Evolutionary conservation across 129 eudicot genomes (phyloP).

Genomic region (Pulicaria dysenterica): DNA sequence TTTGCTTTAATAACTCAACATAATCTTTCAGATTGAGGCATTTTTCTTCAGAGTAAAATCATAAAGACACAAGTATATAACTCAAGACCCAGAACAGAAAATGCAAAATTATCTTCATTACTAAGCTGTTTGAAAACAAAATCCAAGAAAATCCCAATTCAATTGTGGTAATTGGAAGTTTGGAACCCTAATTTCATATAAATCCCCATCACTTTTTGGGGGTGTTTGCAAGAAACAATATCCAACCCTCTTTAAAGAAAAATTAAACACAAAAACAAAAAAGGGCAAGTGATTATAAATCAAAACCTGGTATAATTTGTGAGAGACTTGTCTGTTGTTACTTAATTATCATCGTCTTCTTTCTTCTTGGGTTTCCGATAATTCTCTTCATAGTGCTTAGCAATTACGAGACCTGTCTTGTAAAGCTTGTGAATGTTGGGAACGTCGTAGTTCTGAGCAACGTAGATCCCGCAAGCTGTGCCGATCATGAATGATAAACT

Average conservation of each 20-base stretch:
- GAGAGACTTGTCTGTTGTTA: background rate
- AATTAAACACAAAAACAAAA: background rate
- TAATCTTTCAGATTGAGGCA: background rate
- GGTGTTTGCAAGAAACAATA: background rate
- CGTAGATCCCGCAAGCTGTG: conserved; percentile 52
- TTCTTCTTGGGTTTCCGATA: conserved; percentile 17
- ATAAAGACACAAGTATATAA: background rate
- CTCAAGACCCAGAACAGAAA: background rate
- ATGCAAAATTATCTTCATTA: background rate
- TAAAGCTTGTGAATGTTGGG: conserved; percentile 17
- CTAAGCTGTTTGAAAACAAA: background rate
- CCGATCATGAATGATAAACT: conserved; percentile 14
- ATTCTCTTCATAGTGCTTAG: conserved; percentile 20
- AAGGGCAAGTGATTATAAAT: background rate
- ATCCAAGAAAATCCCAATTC: background rate
- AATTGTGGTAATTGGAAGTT: background rate
- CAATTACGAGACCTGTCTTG: conserved; percentile 1
- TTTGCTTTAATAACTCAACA: background rate
- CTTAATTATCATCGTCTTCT: background rate
- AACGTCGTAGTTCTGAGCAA: conserved; percentile 25
- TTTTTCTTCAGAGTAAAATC: conserved; percentile 4
- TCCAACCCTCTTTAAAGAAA: background rate
- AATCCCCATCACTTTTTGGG: background rate
- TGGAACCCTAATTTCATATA: background rate
- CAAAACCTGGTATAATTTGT: background rate